Percentiles rank a stretch among this genome's conserved stretches.
Conservation (phyloP, 768 basidiomycete species). For the Daedalea quercina region DNA sequence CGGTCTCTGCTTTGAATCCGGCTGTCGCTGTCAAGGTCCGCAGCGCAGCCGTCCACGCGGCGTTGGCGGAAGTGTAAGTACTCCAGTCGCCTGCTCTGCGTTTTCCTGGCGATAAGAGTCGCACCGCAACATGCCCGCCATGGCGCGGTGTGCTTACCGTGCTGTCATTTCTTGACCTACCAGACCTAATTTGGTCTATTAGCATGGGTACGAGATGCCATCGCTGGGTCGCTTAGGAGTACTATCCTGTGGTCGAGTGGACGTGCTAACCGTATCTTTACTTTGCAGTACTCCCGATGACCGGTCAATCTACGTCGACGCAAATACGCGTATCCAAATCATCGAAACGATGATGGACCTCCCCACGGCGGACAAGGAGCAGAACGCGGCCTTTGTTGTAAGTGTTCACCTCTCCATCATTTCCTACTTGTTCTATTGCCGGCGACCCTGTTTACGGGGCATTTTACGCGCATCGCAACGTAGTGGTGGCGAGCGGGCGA, state of each 20-base stretch:
- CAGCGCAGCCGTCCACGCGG: slow-evolving; percentile 44
- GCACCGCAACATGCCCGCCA: too few species aligned
- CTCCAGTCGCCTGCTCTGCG: neutral
- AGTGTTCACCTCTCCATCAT: slow-evolving; percentile 23
- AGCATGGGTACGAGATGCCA: too few species aligned
- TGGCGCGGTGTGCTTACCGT: too few species aligned
- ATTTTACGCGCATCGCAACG: neutral
- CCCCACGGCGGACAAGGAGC: slow-evolving; percentile 50
- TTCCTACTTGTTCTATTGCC: neutral
- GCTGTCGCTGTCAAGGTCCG: slow-evolving; percentile 49
- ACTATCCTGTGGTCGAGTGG: neutral
- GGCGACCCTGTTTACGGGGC: neutral
- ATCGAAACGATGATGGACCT: slow-evolving; percentile 73
- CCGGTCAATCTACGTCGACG: slow-evolving; percentile 37
- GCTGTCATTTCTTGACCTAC: too few species aligned
- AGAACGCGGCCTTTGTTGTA: slow-evolving; percentile 69
- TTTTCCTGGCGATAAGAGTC: too few species aligned
- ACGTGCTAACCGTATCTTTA: slow-evolving; percentile 4
- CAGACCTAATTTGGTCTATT: too few species aligned
- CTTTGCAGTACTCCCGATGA: slow-evolving; percentile 23
- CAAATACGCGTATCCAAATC: slow-evolving; percentile 73
- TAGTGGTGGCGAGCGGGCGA: too few species aligned
- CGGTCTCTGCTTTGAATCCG: slow-evolving; percentile 45
- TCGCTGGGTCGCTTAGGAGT: too few species aligned
- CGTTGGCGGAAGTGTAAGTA: slow-evolving; percentile 39